Percentiles rank a stretch among this genome's conserved stretches.
phyloP scores from a whole-genome alignment of 108 stramenopile genomes.

The Nitzschia sp. region DNA sequence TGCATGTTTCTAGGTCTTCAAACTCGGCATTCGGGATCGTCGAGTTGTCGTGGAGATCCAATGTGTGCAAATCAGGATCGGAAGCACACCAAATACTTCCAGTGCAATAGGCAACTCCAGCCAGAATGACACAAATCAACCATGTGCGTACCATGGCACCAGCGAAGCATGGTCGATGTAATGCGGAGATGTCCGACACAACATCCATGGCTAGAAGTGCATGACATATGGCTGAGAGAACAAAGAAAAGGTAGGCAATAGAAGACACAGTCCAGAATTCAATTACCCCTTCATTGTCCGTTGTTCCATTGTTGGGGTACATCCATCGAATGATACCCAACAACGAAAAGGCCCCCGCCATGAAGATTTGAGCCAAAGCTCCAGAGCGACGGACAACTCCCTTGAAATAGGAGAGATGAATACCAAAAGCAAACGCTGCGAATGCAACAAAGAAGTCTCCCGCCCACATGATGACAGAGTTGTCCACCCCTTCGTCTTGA shows the following conservation, averaged over 20 bases:
- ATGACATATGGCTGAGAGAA: conserved; percentile 1
- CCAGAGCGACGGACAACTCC: conserved; percentile 5
- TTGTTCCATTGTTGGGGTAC: conserved; percentile 19
- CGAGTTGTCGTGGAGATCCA: background rate
- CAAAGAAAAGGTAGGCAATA: conserved; percentile 17
- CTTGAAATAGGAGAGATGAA: conserved; percentile 9
- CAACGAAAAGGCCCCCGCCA: conserved; percentile 17
- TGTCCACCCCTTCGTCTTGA: conserved; percentile 26
- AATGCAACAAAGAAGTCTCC: conserved; percentile 23
- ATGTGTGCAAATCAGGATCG: conserved; percentile 3
- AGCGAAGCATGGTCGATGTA: background rate
- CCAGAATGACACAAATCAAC: background rate
- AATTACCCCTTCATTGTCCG: conserved; percentile 20
- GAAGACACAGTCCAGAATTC: conserved; percentile 16
- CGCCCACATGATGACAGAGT: conserved; percentile 21
- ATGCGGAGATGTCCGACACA: background rate
- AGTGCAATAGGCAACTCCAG: conserved; percentile 2
- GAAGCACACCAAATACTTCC: conserved; percentile 28
- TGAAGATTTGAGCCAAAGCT: conserved; percentile 17
- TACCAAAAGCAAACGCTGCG: conserved; percentile 5
- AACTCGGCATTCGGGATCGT: background rate
- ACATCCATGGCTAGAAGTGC: conserved; percentile 23
- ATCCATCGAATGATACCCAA: conserved; percentile 15
- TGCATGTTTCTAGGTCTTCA: conserved; percentile 5
- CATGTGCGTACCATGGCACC: background rate